A percentile compares a stretch with the other conserved stretches of the same genome.
These are phyloP conservation scores for Ogataea methylovora DNA, from an alignment of 805 yeast genomes.

Conservation along the genomic window DNA sequence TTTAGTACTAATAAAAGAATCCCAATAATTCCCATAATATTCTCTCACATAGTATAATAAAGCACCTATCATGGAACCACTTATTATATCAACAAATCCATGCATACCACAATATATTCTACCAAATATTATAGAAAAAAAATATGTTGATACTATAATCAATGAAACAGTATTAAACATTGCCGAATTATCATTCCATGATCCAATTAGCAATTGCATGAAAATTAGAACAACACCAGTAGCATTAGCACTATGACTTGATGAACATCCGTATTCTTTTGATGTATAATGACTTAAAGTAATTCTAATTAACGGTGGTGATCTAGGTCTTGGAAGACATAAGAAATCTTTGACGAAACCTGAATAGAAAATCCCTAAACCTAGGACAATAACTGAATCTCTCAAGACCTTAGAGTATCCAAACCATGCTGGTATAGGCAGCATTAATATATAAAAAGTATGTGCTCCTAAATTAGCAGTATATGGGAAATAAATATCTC, in stretches of 20 bases:
- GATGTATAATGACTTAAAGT: constrained; percentile 89
- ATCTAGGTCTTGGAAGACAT: constrained; percentile 86
- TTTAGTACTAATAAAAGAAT: constrained; percentile 30
- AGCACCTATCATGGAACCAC: constrained; percentile 63
- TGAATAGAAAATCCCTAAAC: constrained; percentile 63
- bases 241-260: constrained; percentile 93
- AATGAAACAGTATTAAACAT: constrained; percentile 4
- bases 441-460: constrained; percentile 83
- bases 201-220: constrained; percentile 9
- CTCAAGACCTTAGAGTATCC: constrained; percentile 53
- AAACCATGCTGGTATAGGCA: constrained; percentile 82
- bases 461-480: constrained; percentile 90
- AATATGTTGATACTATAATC: constrained; percentile 36
- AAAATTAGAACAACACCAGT: constrained; percentile 64
- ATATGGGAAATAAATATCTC: constrained; percentile 77
- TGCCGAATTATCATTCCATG: constrained; percentile 10
- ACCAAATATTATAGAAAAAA: constrained; percentile 63
- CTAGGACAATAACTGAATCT: constrained; percentile 51
- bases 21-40: constrained; percentile 34
- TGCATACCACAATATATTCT: constrained; percentile 97
- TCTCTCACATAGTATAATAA: constrained; percentile 41
- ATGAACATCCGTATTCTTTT: constrained; percentile 91
- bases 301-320: constrained; percentile 87
- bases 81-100: constrained; percentile 69
- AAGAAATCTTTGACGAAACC: constrained; percentile 78